Base-by-base conservation (phyloP, 2,329 filamentous ascomycete species). In the Cercospora zeina region DNA sequence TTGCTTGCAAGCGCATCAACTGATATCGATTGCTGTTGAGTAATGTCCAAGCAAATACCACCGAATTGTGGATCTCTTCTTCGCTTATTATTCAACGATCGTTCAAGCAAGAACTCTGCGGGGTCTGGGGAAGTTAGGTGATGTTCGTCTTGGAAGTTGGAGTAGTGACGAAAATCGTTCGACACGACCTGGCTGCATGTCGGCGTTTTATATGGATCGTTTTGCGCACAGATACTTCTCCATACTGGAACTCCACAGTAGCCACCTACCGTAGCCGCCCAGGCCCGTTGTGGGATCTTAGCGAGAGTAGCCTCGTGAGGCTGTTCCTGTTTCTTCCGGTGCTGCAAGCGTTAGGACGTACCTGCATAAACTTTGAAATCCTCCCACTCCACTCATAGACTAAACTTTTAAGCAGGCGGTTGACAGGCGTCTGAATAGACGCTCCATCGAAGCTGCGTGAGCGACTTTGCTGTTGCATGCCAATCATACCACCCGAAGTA, bases 261-360 rank as follows among this genome's bases (percentile, higher is more conserved):
- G 31, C 49, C 27, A 53, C 49, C 27, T 33, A 7, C 14, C 54
- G 16, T 42, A 14, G 14, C 31, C 27, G 54, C 54, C 54, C 36
- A 56, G 51, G 34, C 58, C 45, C 36, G 50, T 45, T 39, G 27
- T 37, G 9, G 45, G 39, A 14, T 33, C 51, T 61, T 61, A 42
- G 59, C 59, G 14, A 31, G 53, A 34, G 30, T 45, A 57, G 53
- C 39, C 39, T 49, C 45, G 33, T 49, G 19, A 33, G 55, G 55
- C 55, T 30, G 37, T 57, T 61, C 59, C 59, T 61, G 49, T 34
- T 61, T 57, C 59, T 33, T 34, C 59, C 59, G 59, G 57, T 57
- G 45, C 59, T 39, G 39, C 21, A 2, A 33, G 9, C 27, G n/a
- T n/a, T n/a, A n/a, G n/a, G n/a, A n/a, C 19, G 45, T 45, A 39